Conservation (phyloP, 2,329 filamentous ascomycete genomes). For the Fulvia fulva region DNA sequence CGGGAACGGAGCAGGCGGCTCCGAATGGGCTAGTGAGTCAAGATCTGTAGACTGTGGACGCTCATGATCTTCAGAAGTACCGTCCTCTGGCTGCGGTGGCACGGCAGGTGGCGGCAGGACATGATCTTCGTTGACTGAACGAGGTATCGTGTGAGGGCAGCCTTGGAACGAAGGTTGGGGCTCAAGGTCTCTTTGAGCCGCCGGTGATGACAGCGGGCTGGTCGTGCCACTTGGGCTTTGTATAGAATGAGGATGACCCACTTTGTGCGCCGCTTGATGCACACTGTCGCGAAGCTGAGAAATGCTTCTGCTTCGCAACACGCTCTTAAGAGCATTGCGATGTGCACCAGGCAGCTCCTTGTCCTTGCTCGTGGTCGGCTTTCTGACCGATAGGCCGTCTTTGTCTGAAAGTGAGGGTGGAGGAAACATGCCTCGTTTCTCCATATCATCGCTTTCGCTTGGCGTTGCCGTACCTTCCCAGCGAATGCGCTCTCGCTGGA, state of each 20-base stretch:
- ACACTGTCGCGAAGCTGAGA: slow-evolving; percentile 51
- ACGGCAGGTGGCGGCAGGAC: slow-evolving; percentile 32
- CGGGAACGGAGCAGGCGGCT: slow-evolving; percentile 36
- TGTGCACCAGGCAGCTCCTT: slow-evolving; percentile 30
- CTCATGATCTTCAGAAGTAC: slow-evolving; percentile 6
- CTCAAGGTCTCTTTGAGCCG: slow-evolving; percentile 36
- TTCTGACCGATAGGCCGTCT: slow-evolving; percentile 24
- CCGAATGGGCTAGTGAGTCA: slow-evolving; percentile 16
- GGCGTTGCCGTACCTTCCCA: slow-evolving; percentile 42
- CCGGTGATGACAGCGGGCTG: slow-evolving; percentile 43
- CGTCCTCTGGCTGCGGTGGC: slow-evolving; percentile 7
- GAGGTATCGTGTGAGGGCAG: slow-evolving; percentile 17
- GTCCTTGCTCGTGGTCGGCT: slow-evolving; percentile 30
- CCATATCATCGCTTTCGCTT: slow-evolving; percentile 25
- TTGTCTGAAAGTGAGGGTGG: slow-evolving; percentile 15
- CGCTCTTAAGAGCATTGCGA: slow-evolving; percentile 50
- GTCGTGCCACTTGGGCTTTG: slow-evolving; percentile 28
- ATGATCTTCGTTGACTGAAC: slow-evolving; percentile 21
- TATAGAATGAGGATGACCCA: slow-evolving; percentile 22
- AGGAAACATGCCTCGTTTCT: slow-evolving; percentile 8
- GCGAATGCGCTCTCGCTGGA: slow-evolving; percentile 71
- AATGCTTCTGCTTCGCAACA: slow-evolving; percentile 64
- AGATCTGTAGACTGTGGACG: slow-evolving; percentile 16
- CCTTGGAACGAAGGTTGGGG: slow-evolving; percentile 13
- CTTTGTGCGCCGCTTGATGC: slow-evolving; percentile 23